phyloP scores from a whole-genome alignment of 1,284 basidiomycete species.

The Melampsora americana region DNA sequence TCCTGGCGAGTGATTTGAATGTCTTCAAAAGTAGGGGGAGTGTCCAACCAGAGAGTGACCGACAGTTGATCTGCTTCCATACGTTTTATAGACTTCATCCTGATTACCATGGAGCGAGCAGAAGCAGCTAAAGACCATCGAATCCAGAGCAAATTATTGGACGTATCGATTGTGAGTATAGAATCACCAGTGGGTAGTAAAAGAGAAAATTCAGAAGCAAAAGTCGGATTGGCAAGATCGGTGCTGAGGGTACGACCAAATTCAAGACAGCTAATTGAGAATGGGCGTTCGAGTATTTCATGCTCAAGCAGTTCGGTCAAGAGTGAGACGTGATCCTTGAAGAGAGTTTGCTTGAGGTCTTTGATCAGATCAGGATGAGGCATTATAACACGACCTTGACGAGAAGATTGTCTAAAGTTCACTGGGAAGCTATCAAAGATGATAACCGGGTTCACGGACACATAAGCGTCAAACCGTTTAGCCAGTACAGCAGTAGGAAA shows the following conservation, averaged over 20 bases:
- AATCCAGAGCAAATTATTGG: background rate
- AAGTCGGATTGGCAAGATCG: background rate
- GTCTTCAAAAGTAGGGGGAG: background rate
- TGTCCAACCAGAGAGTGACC: background rate
- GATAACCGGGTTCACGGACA: background rate
- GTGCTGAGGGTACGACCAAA: constrained; percentile 1
- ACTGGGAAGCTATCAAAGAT: background rate
- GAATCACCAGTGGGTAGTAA: background rate
- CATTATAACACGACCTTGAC: background rate
- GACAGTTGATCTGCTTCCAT: background rate
- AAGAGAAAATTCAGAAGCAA: background rate
- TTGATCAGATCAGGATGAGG: background rate
- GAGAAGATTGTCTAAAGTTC: background rate
- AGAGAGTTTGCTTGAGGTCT: background rate
- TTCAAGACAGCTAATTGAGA: background rate
- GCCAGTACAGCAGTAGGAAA: constrained; percentile 1
- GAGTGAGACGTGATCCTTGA: background rate
- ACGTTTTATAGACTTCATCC: background rate
- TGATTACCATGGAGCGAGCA: background rate
- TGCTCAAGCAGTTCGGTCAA: background rate
- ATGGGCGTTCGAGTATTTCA: background rate
- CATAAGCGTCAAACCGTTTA: constrained; percentile 5
- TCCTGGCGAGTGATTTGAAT: background rate
- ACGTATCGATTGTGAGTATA: background rate
- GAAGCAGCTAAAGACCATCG: background rate